A percentile compares a stretch with the other conserved stretches of the same genome.
Conservation (phyloP, 1,139 yeast species). For the Diutina catenulata region DNA sequence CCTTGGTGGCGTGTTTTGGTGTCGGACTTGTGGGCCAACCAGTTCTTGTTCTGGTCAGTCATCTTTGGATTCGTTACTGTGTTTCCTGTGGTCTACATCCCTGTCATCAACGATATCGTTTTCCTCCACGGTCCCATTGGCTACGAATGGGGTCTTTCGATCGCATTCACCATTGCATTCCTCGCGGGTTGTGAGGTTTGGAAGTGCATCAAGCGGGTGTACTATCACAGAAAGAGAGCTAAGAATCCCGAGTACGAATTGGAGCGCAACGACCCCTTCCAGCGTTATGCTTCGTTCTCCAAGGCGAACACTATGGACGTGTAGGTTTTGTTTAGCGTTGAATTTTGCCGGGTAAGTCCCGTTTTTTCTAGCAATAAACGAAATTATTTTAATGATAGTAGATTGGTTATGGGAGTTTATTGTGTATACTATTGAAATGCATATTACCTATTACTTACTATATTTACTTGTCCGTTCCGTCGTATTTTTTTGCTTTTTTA, state of each 20-base stretch:
- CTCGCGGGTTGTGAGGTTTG: slow-evolving; percentile 3
- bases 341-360: too few species aligned
- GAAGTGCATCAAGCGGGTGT: slow-evolving; percentile 4
- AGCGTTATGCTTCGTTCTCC: not conserved
- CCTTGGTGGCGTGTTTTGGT: slow-evolving; percentile 2
- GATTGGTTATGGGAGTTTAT: too few species aligned
- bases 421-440: too few species aligned
- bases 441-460: too few species aligned
- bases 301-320: not conserved
- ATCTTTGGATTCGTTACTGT: not conserved
- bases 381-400: too few species aligned
- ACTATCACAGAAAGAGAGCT: not conserved
- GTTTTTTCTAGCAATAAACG: too few species aligned
- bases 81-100: slow-evolving; percentile 3
- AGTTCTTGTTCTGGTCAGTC: slow-evolving; percentile 2
- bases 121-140: slow-evolving; percentile 4
- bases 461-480: too few species aligned
- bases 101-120: slow-evolving; percentile 1
- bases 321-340: too few species aligned
- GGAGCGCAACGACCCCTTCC: not conserved
- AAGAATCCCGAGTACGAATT: not conserved
- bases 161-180: slow-evolving; percentile 2
- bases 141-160: slow-evolving; percentile 3
- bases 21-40: not conserved
- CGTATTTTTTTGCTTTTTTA: too few species aligned